Percentiles rank a stretch among this genome's conserved stretches.
Evolutionary conservation across 1,284 basidiomycete genomes (phyloP).

Genomic region (Cutaneotrichosporon spelunceum): DNA sequence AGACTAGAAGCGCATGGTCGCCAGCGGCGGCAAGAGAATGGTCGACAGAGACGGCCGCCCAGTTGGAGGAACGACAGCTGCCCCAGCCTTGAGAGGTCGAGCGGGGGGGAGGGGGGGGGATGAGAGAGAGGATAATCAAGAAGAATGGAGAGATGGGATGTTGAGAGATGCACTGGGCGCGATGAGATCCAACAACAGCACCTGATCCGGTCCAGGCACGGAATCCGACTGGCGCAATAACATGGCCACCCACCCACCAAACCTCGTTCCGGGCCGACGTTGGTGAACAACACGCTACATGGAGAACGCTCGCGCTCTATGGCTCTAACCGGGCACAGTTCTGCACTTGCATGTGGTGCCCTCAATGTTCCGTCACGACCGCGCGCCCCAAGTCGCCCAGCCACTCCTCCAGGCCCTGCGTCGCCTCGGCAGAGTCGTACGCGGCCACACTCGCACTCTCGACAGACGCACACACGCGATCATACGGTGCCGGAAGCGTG

Average conservation of each 20-base stretch:
- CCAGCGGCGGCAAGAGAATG: background rate
- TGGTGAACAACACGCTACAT: background rate
- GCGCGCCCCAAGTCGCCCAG: slow-evolving; percentile 2
- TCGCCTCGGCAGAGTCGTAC: slow-evolving; percentile 17
- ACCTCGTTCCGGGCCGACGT: no score
- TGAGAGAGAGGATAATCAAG: background rate
- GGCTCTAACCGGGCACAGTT: background rate
- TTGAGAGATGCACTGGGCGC: background rate
- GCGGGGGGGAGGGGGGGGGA: background rate
- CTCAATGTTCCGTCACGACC: background rate
- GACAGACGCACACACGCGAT: slow-evolving; percentile 12
- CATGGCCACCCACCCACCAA: background rate
- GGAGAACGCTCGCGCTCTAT: background rate
- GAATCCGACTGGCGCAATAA: background rate
- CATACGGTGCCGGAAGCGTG: slow-evolving; percentile 14
- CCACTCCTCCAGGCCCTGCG: slow-evolving; percentile 15
- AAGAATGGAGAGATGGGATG: background rate
- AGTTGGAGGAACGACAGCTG: background rate
- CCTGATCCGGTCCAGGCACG: background rate
- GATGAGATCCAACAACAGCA: background rate
- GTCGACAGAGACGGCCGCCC: background rate
- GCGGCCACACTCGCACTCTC: background rate
- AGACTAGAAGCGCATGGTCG: background rate
- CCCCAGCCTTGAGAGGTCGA: background rate
- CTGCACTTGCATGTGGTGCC: background rate